Evolutionary conservation across 371 early-diverging fungal species (phyloP), one percentile per base, ranked within the genome.

Genomic region (Rhizopus arrhizus): DNA sequence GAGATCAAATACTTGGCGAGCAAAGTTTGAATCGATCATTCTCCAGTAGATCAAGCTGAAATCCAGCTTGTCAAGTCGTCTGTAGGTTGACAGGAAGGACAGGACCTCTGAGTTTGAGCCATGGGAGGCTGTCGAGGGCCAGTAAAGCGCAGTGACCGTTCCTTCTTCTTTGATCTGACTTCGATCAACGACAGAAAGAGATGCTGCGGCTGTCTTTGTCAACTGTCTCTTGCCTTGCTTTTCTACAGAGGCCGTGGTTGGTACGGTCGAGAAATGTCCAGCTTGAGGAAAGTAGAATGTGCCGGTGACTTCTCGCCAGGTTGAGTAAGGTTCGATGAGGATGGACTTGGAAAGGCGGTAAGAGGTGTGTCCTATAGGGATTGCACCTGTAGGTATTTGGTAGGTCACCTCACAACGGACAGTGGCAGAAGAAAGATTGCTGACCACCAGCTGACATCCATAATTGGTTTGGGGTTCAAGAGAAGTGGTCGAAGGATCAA

Each of bases 261-360:
- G 74, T 9, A 74, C 69, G 43, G 81, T 73, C 1, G 61, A 53
- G 42, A 65, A 84, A 4, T 73, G 59, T 0, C 86, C 86, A 16
- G 59, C 62, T 16, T 56, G 50, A 7, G 85, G 85, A 64, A 86
- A 86, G 47, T 86, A 86, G 46, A 86, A 86, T 2, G 61, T 64
- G 10, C 78, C 73, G 6, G 65, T 58, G 0, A 75, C 68, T 33
- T 71, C 58, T 31, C 66, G 70, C 78, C 76, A 74, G 10, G 78
- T 78, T 5, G 74, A 69, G 38, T 76, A 81, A 22, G 81, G 70
- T 15, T 68, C n/a, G 9, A 77, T 62, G 4, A 38, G 29, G 11
- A 81, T 66, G 3, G 73, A 63, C n/a, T 65, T 69, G 6, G 78
- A 74, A 15, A 58, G 41, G n/a, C 70, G 69, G 41, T 77, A 76